Conservation (phyloP, 2,329 filamentous ascomycete genomes). For the Fusarium sp. region DNA sequence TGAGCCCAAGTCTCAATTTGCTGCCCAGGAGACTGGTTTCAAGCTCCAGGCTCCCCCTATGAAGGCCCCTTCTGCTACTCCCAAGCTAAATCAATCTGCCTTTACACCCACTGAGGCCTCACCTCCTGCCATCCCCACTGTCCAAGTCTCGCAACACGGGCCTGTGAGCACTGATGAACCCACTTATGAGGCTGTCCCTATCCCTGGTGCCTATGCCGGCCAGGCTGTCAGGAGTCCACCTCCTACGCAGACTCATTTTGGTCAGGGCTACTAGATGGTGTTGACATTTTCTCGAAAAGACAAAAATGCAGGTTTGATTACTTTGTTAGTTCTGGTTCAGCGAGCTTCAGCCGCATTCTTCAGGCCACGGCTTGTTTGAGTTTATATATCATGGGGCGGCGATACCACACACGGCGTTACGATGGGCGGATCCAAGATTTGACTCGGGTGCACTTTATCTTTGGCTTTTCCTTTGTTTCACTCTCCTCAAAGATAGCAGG, state of each 20-base stretch:
- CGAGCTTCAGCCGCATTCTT: slow-evolving; percentile 5
- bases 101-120: slow-evolving; percentile 64
- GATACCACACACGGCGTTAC: slow-evolving; percentile 37
- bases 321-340: slow-evolving; percentile 22
- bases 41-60: slow-evolving; percentile 85
- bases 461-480: slow-evolving; percentile 19
- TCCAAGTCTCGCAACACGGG: slow-evolving; percentile 69
- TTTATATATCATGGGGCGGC: slow-evolving; percentile 24
- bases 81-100: slow-evolving; percentile 69
- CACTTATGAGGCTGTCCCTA: slow-evolving; percentile 85
- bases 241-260: slow-evolving; percentile 55
- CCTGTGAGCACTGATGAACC: slow-evolving; percentile 80
- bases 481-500: slow-evolving; percentile 8
- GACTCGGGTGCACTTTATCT: slow-evolving; percentile 20
- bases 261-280: slow-evolving; percentile 41
- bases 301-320: slow-evolving; percentile 4
- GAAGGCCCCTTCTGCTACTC: slow-evolving; percentile 81
- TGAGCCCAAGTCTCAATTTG: slow-evolving; percentile 71
- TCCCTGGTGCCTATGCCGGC: slow-evolving; percentile 82
- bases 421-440: slow-evolving; percentile 17
- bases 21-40: slow-evolving; percentile 70
- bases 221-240: slow-evolving; percentile 63
- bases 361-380: slow-evolving; percentile 10
- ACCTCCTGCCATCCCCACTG: slow-evolving; percentile 46
- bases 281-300: not conserved